phyloP scores from a whole-genome alignment of 2,329 filamentous ascomycete species.

The Hypoxylon sp. region DNA sequence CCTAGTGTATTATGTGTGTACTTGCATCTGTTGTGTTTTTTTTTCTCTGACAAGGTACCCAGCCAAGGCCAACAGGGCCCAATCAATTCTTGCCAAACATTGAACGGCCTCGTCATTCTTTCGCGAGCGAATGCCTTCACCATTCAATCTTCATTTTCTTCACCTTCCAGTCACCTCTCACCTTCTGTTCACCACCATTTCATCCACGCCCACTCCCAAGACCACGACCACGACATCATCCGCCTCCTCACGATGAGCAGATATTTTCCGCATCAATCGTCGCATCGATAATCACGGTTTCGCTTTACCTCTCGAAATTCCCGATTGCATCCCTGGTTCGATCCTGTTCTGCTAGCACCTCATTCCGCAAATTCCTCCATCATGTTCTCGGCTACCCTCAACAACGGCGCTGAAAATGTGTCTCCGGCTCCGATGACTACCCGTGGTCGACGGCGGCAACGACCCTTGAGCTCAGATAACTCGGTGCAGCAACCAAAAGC shows the following conservation, averaged over 20 bases:
- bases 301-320: conserved; percentile 15
- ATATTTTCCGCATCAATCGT: conserved; percentile 41
- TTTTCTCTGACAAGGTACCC: conserved; percentile 40
- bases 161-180: conserved; percentile 27
- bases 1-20: too few species aligned
- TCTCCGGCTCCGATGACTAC: conserved; percentile 64
- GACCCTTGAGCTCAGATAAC: conserved; percentile 68
- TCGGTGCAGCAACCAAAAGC: conserved; percentile 70
- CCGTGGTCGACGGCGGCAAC: conserved; percentile 71
- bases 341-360: conserved; percentile 16
- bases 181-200: conserved; percentile 31
- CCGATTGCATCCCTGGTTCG: conserved; percentile 33
- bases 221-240: conserved; percentile 18
- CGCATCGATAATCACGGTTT: conserved; percentile 45
- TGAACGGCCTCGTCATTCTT: conserved; percentile 51
- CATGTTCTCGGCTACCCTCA: conserved; percentile 72
- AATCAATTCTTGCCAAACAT: conserved; percentile 47
- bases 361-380: conserved; percentile 40
- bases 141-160: conserved; percentile 32
- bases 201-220: conserved; percentile 20
- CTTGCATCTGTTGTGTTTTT: conserved; percentile 41
- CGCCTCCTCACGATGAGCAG: conserved; percentile 43
- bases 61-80: conserved; percentile 45
- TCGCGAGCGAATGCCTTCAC: conserved; percentile 46
- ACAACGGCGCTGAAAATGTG: conserved; percentile 58